Base-by-base conservation (phyloP, 1,139 yeast species). In the Yamadazyma triangularis region DNA sequence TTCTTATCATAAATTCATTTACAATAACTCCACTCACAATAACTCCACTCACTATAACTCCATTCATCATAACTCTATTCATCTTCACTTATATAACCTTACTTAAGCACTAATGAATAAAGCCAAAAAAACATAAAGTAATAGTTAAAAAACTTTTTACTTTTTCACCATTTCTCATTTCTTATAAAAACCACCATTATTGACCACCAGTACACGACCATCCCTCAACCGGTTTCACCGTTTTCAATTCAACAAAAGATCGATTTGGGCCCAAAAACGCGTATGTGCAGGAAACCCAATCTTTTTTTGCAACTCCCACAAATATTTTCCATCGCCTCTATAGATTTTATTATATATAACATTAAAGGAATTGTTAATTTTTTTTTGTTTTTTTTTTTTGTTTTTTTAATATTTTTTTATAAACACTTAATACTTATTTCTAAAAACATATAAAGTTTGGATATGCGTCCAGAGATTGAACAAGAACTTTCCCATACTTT, bases 401-500 rank as follows among this genome's bases (percentile, higher is more conserved):
- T n/a, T n/a, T n/a, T n/a, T n/a, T n/a, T n/a, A n/a, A 8, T 18
- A 18, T 18, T 18, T 18, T 18, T 18, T 9, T 8, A 18, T n/a
- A n/a, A n/a, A n/a, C n/a, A n/a, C n/a, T n/a, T n/a, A 18, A 18
- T 18, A 18, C 9, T 18, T 18, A 9, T 18, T 18, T 9, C 21
- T n/a, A n/a, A n/a, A n/a, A n/a, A n/a, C 11, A 5, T 25, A 6
- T 15, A 28, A 5, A 25, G 11, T 18, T 26, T 9, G 11, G 27
- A 4, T 19, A 91, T 91, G 97, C 87, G 87, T 64, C 95, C 98
- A 45, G 97, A 91, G 73, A 82, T 88, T 45, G 95, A 91, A 72
- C 98, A 91, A 70, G 97, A 91, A 60, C 77, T 91, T 48, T 94
- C 98, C 45, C 97, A 91, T 60, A 82, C 88, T 42, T 74, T 91